These are phyloP conservation scores for Ophiocordyceps unilateralis DNA, from an alignment of 2,329 filamentous ascomycete genomes.

Conservation along the genomic window DNA sequence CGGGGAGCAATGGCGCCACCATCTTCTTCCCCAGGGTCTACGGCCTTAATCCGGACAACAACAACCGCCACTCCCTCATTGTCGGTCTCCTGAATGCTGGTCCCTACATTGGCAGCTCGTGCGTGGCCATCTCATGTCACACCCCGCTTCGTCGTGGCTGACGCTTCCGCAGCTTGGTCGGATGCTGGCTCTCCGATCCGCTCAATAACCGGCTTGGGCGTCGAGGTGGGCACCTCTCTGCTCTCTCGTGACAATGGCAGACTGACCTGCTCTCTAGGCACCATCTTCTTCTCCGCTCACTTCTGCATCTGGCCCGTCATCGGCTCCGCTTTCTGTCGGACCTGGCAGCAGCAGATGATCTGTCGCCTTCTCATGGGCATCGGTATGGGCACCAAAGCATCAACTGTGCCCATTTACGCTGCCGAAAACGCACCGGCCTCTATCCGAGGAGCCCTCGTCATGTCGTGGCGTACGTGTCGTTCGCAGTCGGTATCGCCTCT, in stretches of 20 bases:
- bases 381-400: conserved; percentile 49
- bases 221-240: conserved; percentile 11
- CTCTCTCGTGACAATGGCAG: conserved; percentile 15
- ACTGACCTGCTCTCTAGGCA: conserved; percentile 25
- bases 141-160: not conserved
- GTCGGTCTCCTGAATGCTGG: conserved; percentile 50
- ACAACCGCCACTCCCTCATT: conserved; percentile 22
- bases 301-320: conserved; percentile 50
- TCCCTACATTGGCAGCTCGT: conserved; percentile 28
- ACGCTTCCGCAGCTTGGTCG: conserved; percentile 17
- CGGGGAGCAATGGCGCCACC: conserved; percentile 43
- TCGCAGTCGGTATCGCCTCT: not conserved
- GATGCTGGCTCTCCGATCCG: conserved; percentile 50
- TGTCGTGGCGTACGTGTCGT: conserved; percentile 44
- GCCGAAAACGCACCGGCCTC: conserved; percentile 53
- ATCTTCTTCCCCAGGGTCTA: conserved; percentile 36
- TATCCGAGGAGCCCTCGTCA: conserved; percentile 59
- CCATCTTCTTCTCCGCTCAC: conserved; percentile 57
- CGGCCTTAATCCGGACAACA: conserved; percentile 15
- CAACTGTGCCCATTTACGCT: conserved; percentile 54
- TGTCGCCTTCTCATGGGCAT: conserved; percentile 53
- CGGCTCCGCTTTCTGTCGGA: conserved; percentile 45
- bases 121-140: conserved; percentile 9
- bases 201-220: conserved; percentile 29
- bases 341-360: conserved; percentile 49